phyloP scores from a whole-genome alignment of 2,329 filamentous ascomycete genomes.

The Aspergillus amoenus region DNA sequence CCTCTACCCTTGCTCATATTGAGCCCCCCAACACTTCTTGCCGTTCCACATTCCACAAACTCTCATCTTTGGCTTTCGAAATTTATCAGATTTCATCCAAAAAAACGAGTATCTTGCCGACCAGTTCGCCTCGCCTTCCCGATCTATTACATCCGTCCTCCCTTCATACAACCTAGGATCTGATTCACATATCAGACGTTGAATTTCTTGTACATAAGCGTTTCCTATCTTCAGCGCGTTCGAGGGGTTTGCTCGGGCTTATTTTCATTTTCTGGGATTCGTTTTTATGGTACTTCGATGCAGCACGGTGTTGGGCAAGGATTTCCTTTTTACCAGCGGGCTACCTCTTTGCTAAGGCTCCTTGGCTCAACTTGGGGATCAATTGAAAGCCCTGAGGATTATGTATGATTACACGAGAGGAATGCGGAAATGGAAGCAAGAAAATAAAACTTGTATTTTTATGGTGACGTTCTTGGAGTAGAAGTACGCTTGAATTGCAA shows the following conservation, averaged over 20 bases:
- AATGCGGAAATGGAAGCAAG: slow-evolving; percentile 36
- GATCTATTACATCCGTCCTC: background rate
- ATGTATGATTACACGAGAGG: slow-evolving; percentile 41
- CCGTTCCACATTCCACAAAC: background rate
- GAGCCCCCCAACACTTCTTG: background rate
- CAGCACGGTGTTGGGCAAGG: slow-evolving; percentile 1
- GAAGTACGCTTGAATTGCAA: background rate
- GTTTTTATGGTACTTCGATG: slow-evolving; percentile 8
- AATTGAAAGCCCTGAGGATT: slow-evolving; percentile 13
- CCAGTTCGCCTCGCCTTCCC: background rate
- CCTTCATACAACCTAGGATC: slow-evolving; percentile 11
- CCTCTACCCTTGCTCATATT: slow-evolving; percentile 5
- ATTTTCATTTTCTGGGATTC: slow-evolving; percentile 7
- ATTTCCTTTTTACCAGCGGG: background rate
- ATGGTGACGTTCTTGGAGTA: background rate
- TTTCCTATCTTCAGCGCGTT: slow-evolving; percentile 12
- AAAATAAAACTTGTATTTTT: slow-evolving; percentile 22
- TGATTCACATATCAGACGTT: slow-evolving; percentile 11
- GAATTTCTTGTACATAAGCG: slow-evolving; percentile 24
- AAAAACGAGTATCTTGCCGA: background rate
- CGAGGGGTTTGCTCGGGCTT: background rate
- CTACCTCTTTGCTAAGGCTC: background rate
- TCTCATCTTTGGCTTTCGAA: background rate
- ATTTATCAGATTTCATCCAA: background rate
- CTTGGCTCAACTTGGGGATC: slow-evolving; percentile 7